Evolutionary conservation across 306 rosid genomes (phyloP).

Genomic region (Lupinus albus): DNA sequence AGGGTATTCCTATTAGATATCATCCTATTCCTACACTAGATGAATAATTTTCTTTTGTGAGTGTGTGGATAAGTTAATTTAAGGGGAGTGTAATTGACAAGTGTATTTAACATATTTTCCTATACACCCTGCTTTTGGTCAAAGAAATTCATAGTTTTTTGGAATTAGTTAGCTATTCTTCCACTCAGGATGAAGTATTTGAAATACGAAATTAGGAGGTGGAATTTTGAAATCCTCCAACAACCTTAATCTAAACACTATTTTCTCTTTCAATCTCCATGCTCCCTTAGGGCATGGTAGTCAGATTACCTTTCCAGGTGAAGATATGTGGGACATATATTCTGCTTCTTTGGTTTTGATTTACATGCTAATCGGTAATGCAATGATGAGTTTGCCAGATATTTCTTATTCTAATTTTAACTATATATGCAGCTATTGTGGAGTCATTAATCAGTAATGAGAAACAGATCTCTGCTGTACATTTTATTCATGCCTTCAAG

Average conservation of each 20-base stretch:
- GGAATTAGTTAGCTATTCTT: no score
- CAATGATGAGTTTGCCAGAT: conserved; percentile 34
- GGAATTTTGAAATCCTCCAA: no score
- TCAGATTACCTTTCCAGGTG: conserved; percentile 32
- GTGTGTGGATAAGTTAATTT: no score
- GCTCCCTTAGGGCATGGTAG: conserved; percentile 30
- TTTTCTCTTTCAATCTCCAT: no score
- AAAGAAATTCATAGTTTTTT: no score
- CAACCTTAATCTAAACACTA: no score
- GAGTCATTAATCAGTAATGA: conserved; percentile 55
- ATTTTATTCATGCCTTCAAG: conserved; percentile 65
- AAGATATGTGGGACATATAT: conserved; percentile 32
- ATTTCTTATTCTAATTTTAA: conserved; percentile 31
- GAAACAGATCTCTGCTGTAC: conserved; percentile 70
- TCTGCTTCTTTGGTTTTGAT: conserved; percentile 29
- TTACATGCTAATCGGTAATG: conserved; percentile 20
- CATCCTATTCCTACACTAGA: conserved; percentile 37
- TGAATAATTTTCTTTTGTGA: conserved; percentile 37
- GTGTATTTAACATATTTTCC: no score
- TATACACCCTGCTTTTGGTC: no score
- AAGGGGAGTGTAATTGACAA: no score
- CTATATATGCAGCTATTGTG: conserved; percentile 57
- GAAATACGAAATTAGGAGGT: no score
- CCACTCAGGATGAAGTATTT: no score
- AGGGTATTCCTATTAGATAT: conserved; percentile 55